These are phyloP conservation scores for Boletus vinaceobasis DNA, from an alignment of 768 basidiomycete genomes.

Conservation along the genomic window DNA sequence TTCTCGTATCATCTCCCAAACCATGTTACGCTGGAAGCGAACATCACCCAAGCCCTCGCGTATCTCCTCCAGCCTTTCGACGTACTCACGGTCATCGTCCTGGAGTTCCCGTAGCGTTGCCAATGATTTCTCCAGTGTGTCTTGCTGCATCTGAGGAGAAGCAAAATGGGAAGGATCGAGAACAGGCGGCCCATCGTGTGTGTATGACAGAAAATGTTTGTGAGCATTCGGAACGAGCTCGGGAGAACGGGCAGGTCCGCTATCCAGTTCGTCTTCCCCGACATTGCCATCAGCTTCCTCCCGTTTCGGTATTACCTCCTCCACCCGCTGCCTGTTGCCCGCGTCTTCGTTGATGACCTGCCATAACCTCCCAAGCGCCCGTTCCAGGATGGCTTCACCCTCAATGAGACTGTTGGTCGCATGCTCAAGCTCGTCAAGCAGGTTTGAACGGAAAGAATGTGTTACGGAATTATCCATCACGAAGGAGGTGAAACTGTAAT, in stretches of 20 bases:
- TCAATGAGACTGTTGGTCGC: constrained; percentile 83
- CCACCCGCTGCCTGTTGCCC: constrained; percentile 33
- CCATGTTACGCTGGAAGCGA: constrained; percentile 61
- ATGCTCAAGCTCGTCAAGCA: constrained; percentile 76
- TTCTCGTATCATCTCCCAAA: constrained; percentile 78
- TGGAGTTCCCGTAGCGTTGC: constrained; percentile 74
- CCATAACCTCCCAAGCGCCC: constrained; percentile 78
- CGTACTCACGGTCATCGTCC: constrained; percentile 85
- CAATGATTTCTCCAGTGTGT: constrained; percentile 70
- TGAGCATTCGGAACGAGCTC: constrained; percentile 63
- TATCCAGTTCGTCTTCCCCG: constrained; percentile 36
- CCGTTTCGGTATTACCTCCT: constrained; percentile 59
- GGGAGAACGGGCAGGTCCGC: constrained; percentile 55
- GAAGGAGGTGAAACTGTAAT: constrained; percentile 77
- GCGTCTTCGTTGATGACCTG: constrained; percentile 75
- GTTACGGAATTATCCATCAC: constrained; percentile 84
- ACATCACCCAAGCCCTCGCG: constrained; percentile 77
- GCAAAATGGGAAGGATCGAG: constrained; percentile 63
- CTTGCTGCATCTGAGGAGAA: constrained; percentile 62
- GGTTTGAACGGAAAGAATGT: constrained; percentile 75
- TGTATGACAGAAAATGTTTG: constrained; percentile 61
- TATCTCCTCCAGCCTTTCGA: constrained; percentile 81
- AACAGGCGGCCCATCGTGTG: constrained; percentile 43
- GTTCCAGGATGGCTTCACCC: constrained; percentile 69
- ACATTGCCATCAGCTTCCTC: constrained; percentile 63